Evolutionary conservation across 2,329 filamentous ascomycete genomes (phyloP).

Genomic region (Paecilomyces dactylethromorphus): DNA sequence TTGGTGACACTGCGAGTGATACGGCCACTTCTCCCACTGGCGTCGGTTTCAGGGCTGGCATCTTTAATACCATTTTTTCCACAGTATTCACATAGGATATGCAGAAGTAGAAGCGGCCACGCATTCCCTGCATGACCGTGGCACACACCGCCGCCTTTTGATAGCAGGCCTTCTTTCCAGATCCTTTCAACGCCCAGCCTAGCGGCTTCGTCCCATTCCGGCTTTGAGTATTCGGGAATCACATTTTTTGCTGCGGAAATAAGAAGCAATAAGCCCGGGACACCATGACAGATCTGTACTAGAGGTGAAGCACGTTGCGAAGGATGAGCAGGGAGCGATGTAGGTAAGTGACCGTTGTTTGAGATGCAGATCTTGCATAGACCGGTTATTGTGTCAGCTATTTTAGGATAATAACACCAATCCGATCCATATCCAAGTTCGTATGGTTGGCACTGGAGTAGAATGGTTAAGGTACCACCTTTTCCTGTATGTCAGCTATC

Average conservation of each 20-base stretch:
- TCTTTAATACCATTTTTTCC: conserved; percentile 10
- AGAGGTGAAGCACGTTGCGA: conserved; percentile 19
- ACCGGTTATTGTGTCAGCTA: conserved; percentile 29
- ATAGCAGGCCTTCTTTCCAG: conserved; percentile 36
- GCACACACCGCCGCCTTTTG: conserved; percentile 35
- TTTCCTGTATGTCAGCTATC: not conserved
- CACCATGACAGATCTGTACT: conserved; percentile 37
- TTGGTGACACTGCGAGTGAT: not conserved
- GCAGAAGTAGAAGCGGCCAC: conserved; percentile 31
- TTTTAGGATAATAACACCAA: conserved; percentile 18
- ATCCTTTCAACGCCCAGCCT: conserved; percentile 25
- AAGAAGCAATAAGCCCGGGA: conserved; percentile 31
- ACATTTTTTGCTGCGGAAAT: conserved; percentile 24
- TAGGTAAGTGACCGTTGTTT: conserved; percentile 32
- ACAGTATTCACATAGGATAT: conserved; percentile 30
- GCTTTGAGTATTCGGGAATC: conserved; percentile 24
- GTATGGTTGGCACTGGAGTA: conserved; percentile 27
- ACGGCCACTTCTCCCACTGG: not conserved
- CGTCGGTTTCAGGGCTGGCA: conserved; percentile 8
- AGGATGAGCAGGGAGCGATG: conserved; percentile 24
- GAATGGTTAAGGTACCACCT: conserved; percentile 31
- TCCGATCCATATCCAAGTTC: conserved; percentile 18
- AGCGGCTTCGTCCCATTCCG: conserved; percentile 32
- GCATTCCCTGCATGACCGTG: conserved; percentile 37
- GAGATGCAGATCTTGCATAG: conserved; percentile 29